Conservation (phyloP, 1,284 basidiomycete species). For the Salmacisia buchloeana region DNA sequence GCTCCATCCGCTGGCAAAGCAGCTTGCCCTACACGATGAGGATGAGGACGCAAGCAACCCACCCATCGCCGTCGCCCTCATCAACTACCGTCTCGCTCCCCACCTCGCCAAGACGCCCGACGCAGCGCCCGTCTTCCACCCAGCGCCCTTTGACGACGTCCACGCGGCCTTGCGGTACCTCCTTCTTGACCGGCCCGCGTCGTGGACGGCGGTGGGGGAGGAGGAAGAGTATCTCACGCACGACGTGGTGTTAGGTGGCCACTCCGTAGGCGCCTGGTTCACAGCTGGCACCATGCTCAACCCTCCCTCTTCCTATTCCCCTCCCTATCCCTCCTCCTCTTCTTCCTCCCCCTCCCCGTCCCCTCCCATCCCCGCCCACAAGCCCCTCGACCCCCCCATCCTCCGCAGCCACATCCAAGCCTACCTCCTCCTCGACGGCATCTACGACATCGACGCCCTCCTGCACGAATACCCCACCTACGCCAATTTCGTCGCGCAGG, state of each 20-base stretch:
- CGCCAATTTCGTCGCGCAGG: neutral
- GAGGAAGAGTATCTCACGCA: neutral
- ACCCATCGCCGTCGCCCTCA: neutral
- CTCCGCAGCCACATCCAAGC: neutral
- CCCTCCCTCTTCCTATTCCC: neutral
- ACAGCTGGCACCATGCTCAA: neutral
- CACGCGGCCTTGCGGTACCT: slow-evolving; percentile 18
- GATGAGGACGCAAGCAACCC: neutral
- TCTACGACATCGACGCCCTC: slow-evolving; percentile 1
- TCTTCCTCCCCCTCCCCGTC: neutral
- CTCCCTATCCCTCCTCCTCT: neutral
- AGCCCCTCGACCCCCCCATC: neutral
- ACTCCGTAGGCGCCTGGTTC: slow-evolving; percentile 4
- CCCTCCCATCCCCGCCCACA: neutral
- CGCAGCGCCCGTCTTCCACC: slow-evolving; percentile 4
- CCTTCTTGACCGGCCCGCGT: slow-evolving; percentile 15
- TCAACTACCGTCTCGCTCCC: slow-evolving; percentile 4
- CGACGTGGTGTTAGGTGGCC: neutral
- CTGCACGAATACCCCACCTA: neutral
- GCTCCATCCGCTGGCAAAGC: neutral
- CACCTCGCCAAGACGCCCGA: neutral
- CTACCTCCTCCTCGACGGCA: slow-evolving; percentile 5
- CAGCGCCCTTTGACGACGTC: slow-evolving; percentile 15
- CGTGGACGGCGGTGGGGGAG: neutral
- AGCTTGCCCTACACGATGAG: neutral